These are phyloP conservation scores for Alternaria sp. DNA, from an alignment of 2,329 filamentous ascomycete genomes.

Conservation along the genomic window DNA sequence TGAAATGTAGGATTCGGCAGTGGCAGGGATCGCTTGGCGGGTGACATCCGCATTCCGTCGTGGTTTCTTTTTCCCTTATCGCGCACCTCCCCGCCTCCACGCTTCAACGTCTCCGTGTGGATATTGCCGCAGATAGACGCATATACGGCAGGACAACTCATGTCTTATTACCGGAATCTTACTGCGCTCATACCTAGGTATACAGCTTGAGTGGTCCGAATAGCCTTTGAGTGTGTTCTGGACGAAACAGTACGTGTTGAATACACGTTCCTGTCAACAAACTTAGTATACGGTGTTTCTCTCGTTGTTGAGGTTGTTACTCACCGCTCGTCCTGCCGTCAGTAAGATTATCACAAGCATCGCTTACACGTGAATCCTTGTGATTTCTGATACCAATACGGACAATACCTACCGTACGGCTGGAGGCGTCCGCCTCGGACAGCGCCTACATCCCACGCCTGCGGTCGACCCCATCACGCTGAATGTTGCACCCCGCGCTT, in stretches of 20 bases:
- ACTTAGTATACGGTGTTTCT: background rate
- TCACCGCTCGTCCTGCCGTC: background rate
- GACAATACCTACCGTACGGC: background rate
- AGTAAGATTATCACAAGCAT: background rate
- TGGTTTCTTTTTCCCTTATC: background rate
- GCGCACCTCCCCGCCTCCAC: background rate
- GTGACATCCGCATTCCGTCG: background rate
- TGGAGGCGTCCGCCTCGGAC: slow-evolving; percentile 5
- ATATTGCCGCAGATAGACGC: background rate
- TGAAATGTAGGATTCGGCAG: background rate
- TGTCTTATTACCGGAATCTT: background rate
- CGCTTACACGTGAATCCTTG: background rate
- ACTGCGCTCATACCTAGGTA: background rate
- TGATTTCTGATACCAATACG: background rate
- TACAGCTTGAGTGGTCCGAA: background rate
- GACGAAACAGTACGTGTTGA: background rate
- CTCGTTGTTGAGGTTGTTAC: background rate
- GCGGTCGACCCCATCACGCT: background rate
- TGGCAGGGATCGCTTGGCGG: background rate
- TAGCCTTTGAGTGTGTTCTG: background rate
- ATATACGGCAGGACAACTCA: background rate
- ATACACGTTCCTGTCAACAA: background rate
- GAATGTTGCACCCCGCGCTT: slow-evolving; percentile 9
- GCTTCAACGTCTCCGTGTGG: background rate
- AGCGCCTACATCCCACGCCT: background rate